These are phyloP conservation scores for Pestalotiopsis sp. DNA, from an alignment of 2,329 filamentous ascomycete species.

Conservation along the genomic window DNA sequence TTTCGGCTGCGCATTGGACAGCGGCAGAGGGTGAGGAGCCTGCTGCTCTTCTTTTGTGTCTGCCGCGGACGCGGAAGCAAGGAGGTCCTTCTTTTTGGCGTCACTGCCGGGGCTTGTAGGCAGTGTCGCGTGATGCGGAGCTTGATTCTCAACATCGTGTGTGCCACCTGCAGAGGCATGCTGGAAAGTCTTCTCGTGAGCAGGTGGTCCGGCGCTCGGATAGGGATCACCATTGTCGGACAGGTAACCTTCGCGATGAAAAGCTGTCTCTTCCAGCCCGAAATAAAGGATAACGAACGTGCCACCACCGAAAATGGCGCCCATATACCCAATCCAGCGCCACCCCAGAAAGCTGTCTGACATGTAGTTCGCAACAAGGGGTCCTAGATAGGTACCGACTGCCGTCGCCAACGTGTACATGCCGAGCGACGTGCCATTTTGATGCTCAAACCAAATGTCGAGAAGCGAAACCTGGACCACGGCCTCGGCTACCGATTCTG, in stretches of 20 bases:
- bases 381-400: slow-evolving; percentile 56
- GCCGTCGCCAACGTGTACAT: slow-evolving; percentile 56
- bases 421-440: slow-evolving; percentile 53
- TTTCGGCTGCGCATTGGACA: slow-evolving; percentile 33
- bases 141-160: not conserved
- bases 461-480: slow-evolving; percentile 57
- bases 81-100: not conserved
- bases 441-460: slow-evolving; percentile 59
- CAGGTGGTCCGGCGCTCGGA: not conserved
- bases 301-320: slow-evolving; percentile 47
- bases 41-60: not conserved
- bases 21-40: not conserved
- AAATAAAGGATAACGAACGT: slow-evolving; percentile 51
- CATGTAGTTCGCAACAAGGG: slow-evolving; percentile 52
- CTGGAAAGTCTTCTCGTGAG: not conserved
- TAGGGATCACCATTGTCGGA: slow-evolving; percentile 4
- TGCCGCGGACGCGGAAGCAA: not conserved
- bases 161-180: not conserved
- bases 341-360: slow-evolving; percentile 46
- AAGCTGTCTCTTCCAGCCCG: slow-evolving; percentile 52
- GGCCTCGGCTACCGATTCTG: slow-evolving; percentile 56
- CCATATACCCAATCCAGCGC: slow-evolving; percentile 55
- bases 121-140: not conserved
- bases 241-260: slow-evolving; percentile 37
- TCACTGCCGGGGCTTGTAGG: not conserved